Evolutionary conservation across 2,329 filamentous ascomycete genomes (phyloP), one percentile per base, ranked within the genome.

Genomic region (Trichophaea hybrida): DNA sequence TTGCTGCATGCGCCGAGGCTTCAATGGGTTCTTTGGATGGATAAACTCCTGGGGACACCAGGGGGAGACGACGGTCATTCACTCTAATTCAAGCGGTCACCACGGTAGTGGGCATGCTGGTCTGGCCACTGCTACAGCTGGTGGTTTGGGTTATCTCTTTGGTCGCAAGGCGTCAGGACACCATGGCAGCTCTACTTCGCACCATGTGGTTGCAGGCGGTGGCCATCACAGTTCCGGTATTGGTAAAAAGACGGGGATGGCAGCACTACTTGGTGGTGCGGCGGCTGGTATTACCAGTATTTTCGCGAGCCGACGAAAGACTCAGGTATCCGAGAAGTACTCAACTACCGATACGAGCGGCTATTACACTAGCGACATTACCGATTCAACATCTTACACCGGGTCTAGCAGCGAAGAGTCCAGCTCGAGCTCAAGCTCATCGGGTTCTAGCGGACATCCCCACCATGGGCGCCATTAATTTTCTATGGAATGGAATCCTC

Each of bases 1-100:
- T 44, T 66, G 64, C 51, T 66, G 64, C 43, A 40, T 66, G 37
- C 50, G 57, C 48, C 65, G 63, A 44, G 64, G 64, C 33, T 62
- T 55, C 37, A 54, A 44, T 7, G 63, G 64, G 15, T 58, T 66
- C 61, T 63, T 61, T 37, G 63, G 61, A 15, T 56, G 62, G 51
- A 46, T 64, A 43, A 59, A 57, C 43, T 57, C 59, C 12, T 46
- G 58, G 24, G 59, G 58, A 6, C 54, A 59, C 2, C 33, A 40
- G 5, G 17, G 53, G 12, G 53, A 63, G 35, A 51, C 56, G 6
- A 55, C 61, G 32, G 57, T 59, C 6, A 32, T 53, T 13, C 17
- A 57, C 5, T 12, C 10, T 17, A 5, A 5, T 17, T 12, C 10
- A 12, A 17, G 12, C 15, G 24, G n/a, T 15, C 61, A 63, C 6